Percentiles rank a stretch among this genome's conserved stretches.
These are phyloP conservation scores for Trichothecium sympodiale DNA, from an alignment of 2,329 filamentous ascomycete genomes.

Conservation along the genomic window DNA sequence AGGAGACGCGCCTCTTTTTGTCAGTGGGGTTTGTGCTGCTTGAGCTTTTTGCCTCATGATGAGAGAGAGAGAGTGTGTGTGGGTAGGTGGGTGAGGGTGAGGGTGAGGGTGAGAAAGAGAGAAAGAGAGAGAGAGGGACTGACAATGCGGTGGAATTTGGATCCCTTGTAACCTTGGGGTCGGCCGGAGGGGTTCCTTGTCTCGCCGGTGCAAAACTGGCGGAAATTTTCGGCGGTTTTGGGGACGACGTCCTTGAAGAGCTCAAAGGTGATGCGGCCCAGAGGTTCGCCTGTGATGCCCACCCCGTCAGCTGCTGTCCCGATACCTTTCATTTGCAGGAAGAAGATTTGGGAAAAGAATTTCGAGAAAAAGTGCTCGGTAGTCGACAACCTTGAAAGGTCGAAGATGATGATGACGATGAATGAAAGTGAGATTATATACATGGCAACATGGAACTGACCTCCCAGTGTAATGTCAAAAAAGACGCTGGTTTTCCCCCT, in stretches of 20 bases:
- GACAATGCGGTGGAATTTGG: slow-evolving; percentile 89
- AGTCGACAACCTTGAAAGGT: neutral
- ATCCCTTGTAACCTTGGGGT: slow-evolving; percentile 88
- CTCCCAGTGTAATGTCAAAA: slow-evolving; percentile 71
- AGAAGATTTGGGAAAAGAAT: neutral
- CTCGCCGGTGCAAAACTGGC: slow-evolving; percentile 93
- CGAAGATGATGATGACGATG: neutral
- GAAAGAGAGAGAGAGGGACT: slow-evolving; percentile 19
- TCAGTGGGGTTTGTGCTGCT: neutral
- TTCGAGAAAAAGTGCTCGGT: neutral
- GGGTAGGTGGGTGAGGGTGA: no score
- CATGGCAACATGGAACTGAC: slow-evolving; percentile 31
- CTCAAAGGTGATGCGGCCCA: slow-evolving; percentile 83
- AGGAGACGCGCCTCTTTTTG: neutral
- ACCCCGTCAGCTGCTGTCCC: neutral
- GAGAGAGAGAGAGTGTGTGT: no score
- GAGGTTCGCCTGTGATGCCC: slow-evolving; percentile 60
- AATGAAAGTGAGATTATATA: neutral
- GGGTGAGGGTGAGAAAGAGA: neutral
- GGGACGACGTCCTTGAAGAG: slow-evolving; percentile 78
- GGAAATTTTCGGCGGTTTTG: slow-evolving; percentile 91
- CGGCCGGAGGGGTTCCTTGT: slow-evolving; percentile 65
- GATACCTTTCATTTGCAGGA: neutral
- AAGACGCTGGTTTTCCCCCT: no score
- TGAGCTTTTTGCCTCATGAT: no score